These are phyloP conservation scores for Asterella californica DNA, from an alignment of 225 moss, liverwort and hornwort genomes.

Conservation along the genomic window DNA sequence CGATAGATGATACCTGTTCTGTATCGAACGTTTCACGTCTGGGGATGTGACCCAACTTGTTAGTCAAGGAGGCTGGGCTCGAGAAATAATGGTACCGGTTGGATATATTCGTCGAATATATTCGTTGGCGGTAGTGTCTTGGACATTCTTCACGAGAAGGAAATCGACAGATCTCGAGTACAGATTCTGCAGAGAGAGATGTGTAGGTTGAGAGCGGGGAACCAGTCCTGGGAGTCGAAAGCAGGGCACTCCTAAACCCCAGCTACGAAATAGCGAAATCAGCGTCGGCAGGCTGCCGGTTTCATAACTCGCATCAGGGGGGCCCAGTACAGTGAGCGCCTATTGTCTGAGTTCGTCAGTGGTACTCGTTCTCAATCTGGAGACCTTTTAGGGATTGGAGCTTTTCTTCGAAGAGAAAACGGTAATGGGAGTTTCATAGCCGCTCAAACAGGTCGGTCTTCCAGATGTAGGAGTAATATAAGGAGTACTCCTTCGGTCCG, in stretches of 20 bases:
- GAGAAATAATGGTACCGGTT: not conserved
- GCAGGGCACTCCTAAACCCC: too few relatives aligned
- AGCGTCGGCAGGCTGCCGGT: too few relatives aligned
- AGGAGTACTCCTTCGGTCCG: too few relatives aligned
- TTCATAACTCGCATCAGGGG: not conserved
- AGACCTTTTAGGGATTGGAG: too few relatives aligned
- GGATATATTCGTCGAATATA: not conserved
- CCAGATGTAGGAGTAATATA: too few relatives aligned
- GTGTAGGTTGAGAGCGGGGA: not conserved
- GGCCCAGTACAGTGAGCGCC: not conserved
- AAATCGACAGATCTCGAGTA: not conserved
- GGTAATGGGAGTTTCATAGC: too few relatives aligned
- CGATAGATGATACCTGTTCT: not conserved
- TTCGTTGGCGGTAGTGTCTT: not conserved
- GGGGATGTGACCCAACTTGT: not conserved
- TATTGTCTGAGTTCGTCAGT: not conserved
- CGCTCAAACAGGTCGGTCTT: too few relatives aligned
- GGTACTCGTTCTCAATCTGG: too few relatives aligned
- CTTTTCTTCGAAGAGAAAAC: not conserved
- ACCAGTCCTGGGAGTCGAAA: too few relatives aligned
- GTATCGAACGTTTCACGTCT: not conserved
- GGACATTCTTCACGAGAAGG: not conserved
- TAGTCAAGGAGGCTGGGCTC: not conserved
- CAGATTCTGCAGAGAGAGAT: too few relatives aligned
- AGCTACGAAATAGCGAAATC: too few relatives aligned